Conservation (phyloP, 164 flowering plant genomes). For the Annona squamosa region DNA sequence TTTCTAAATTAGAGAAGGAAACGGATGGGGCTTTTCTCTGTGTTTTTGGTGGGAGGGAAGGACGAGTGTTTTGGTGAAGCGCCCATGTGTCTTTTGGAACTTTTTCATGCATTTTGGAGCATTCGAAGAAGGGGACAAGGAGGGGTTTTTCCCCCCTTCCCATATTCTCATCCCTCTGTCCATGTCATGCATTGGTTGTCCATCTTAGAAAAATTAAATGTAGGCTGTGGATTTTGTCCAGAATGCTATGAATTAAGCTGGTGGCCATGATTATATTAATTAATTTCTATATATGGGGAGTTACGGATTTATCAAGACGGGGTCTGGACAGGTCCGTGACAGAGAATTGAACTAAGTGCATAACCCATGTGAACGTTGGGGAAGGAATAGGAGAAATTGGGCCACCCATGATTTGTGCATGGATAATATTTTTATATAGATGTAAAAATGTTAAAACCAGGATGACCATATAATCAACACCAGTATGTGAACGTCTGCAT, state of each 20-base stretch:
- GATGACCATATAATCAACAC: no score
- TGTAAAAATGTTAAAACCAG: no score
- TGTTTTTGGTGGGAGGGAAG: background rate
- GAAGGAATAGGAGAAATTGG: no score
- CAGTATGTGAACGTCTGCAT: no score
- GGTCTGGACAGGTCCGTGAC: no score
- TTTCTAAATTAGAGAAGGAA: background rate
- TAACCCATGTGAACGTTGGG: no score
- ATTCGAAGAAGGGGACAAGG: background rate
- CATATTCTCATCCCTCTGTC: background rate
- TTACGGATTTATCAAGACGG: no score
- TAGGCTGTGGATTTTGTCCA: background rate
- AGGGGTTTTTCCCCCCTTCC: background rate
- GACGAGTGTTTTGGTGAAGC: background rate
- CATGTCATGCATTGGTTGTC: background rate
- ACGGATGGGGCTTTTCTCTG: background rate
- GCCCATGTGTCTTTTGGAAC: background rate
- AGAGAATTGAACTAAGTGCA: no score
- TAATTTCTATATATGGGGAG: no score
- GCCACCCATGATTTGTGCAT: no score
- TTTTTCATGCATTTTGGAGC: background rate
- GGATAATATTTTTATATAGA: no score
- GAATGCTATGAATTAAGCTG: background rate
- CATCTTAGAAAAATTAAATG: background rate
- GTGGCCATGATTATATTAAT: background rate